Conservation (phyloP, 208 protist genomes). For the Leishmania turanica region DNA sequence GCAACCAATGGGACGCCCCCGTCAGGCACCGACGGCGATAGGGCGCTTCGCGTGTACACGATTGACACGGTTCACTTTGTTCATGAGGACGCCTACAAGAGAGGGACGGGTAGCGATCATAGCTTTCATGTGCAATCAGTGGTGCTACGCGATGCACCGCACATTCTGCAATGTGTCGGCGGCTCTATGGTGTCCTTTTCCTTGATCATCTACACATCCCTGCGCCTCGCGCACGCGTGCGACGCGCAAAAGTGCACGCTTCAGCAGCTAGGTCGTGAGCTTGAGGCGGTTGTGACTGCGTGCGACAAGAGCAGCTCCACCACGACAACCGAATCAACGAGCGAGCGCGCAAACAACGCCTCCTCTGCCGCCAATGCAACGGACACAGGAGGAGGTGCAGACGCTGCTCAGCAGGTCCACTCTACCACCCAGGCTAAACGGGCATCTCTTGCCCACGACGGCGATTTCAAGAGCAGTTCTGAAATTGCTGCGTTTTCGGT, state of each 20-base stretch:
- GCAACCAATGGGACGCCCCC: no score
- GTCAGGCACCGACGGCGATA: neutral
- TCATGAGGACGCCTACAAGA: slow-evolving; percentile 52
- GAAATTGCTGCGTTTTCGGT: neutral
- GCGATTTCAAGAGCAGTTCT: neutral
- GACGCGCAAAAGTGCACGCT: neutral
- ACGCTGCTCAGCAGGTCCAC: no score
- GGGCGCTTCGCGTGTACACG: neutral
- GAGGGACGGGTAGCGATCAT: slow-evolving; percentile 21
- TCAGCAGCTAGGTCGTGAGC: neutral
- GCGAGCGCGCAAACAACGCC: neutral
- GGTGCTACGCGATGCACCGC: slow-evolving; percentile 44
- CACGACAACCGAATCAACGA: neutral
- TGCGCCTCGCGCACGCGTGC: slow-evolving; percentile 24
- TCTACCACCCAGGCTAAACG: neutral
- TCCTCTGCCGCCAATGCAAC: neutral
- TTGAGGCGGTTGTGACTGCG: neutral
- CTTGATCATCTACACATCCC: slow-evolving; percentile 45
- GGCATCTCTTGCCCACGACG: neutral
- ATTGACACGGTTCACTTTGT: slow-evolving; percentile 84
- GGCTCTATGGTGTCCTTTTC: slow-evolving; percentile 77
- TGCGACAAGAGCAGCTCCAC: neutral
- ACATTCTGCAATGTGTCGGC: slow-evolving; percentile 70
- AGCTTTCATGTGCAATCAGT: slow-evolving; percentile 86
- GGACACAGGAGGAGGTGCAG: neutral